Evolutionary conservation across 2,329 filamentous ascomycete species (phyloP), one percentile per base, ranked within the genome.

Genomic region (Orbilia ellipsospora): DNA sequence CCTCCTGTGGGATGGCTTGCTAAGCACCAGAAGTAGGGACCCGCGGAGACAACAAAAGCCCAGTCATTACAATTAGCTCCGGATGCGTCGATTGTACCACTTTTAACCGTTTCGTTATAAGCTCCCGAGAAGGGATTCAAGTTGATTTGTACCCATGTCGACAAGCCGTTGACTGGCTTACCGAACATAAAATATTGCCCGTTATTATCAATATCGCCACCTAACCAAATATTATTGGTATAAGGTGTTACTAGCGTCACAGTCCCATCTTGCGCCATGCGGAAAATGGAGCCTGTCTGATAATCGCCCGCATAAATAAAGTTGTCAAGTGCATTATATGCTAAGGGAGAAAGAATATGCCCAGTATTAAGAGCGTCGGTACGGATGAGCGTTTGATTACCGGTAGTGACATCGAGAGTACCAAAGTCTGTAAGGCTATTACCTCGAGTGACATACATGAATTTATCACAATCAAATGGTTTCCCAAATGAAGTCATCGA

Each of bases 381-480:
- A 18, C 18, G 18, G 51, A 55, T 26, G 15, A 55, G 51, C 16
- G 51, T 55, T 55, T 26, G 18, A 12, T 55, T 10, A 15, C 12
- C 51, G 18, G 12, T 55, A 18, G 15, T 2, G 51, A 55, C 26
- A 15, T 55, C 18, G 18, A 55, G n/a, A 3, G 10, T 55, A 20
- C 8, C 12, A 10, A 55, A 26, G 26, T 10, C 18, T 10, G 18
- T 12, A 26, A 15, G 6, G 6, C 15, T 6, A 42, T 15, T 42
- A 7, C 40, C 40, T 15, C 40, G 40, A 10, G 51, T 26, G 8
- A 55, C 6, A 26, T 55, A 55, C 16, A 18, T 26, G 6, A 12
- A 55, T 13, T 55, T 26, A 26, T 55, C 51, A 20, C 51, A 55
- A 15, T 55, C 51, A 20, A 55, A 55, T 5, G 51, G 51, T 15